Base-by-base conservation (phyloP, 257 asterid species). In the Rubia yunnanensis region DNA sequence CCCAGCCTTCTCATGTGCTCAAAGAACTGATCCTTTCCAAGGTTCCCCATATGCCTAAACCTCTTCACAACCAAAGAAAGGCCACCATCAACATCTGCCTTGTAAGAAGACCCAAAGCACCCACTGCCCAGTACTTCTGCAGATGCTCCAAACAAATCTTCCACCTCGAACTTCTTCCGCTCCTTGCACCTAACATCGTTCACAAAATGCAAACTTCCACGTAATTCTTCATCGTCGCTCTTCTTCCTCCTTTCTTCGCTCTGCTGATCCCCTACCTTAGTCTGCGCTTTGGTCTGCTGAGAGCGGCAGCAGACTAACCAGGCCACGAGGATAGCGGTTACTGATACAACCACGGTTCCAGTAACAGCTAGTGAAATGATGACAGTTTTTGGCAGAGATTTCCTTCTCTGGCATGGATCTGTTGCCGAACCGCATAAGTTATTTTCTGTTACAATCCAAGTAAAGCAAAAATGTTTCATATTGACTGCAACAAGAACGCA, bases 121-220 rank as follows among this genome's bases (percentile, higher is more conserved):
- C 89, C 96, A 66, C 86, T 82, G 1, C 95, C 96, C 66, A 88
- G 60, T 0, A 83, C 85, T 49, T 86, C 80, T 15, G 96, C 89
- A 14, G 95, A 82, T 13, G 95, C 95, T 68, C 76, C 77, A 4
- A 88, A 72, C 41, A 88, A 75, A 68, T 86, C 88, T 39, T 84
- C 89, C 32, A 86, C 61, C 71, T 78, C 95, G 68, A 88, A 86
- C 38, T 31, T 78, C 34, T 76, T 78, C 46, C 86, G 67, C 13
- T 39, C 48, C 48, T 39, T 39, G 17, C 10, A 39, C 20, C 5
- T 44, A 10, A 70, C 82, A 15, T 65, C 68, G 20, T 82, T 74
- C 56, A 88, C 83, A 39, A 89, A 89, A 52, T 77, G 58, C 0
- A 89, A 49, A 10, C 79, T 77, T 7, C 80, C 80, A 2, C 78